Evolutionary conservation across 495 filamentous ascomycete species (phyloP), one percentile per base, ranked within the genome.

Genomic region (Penicillium longicatenatum): DNA sequence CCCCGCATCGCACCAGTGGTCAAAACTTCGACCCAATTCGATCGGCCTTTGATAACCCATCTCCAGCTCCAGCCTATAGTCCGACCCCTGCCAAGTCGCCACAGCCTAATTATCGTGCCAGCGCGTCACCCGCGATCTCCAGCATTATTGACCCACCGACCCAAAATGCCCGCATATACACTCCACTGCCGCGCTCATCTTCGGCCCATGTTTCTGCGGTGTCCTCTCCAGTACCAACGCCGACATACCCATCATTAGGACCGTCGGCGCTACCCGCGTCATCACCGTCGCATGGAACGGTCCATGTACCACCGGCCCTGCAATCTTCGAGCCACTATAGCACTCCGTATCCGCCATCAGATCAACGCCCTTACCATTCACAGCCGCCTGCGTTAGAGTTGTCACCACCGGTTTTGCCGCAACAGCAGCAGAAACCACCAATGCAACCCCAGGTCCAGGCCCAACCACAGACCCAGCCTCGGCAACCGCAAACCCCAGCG

Each of bases 1-100:
- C 72, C 1, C 61, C 68, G 6, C 71, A 63, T 30, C 58, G 78
- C 33, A 76, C 87, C 1, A 91, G 88, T 63, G 87, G 91, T 44
- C 89, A 90, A 62, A 89, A 88, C 61, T 97, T 91, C 66, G 92
- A 97, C 71, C 92, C 92, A 1, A 88, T 97, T 64, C 83, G 92
- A 44, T 89, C 85, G 8, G 75, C 75, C 4, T 74, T 89, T 82
- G 58, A 86, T 54, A 85, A 86, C 63, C 84, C 70, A 68, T 84
- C 84, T 33, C 84, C 79, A 39, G 75, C 76, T 1, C 72, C 82
- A 4, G 78, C 81, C 37, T 75, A 75, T 46, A 78, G 73, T 55
- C 75, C 77, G 57, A 52, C 73, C 52, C 37, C 63, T 65, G 54
- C 70, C 16, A 54, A 62, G 8, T 41, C 68, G 4, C 77, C 76